Percentiles rank a stretch among this genome's conserved stretches.
Conservation (phyloP, 2,329 filamentous ascomycete genomes). For the Xylaria digitata region DNA sequence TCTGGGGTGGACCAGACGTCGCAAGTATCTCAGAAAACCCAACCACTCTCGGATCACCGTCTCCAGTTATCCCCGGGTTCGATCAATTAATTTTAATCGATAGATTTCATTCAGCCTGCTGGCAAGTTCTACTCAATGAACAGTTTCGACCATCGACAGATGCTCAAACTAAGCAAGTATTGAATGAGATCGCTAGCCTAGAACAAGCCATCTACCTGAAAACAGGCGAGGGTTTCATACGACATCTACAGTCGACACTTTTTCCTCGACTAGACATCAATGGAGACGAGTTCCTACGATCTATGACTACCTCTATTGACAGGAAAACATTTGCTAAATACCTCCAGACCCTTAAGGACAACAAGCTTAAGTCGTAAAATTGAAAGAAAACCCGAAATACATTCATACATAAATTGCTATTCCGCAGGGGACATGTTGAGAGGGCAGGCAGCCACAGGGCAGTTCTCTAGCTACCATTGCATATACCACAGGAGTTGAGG, state of each 20-base stretch:
- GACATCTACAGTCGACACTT: conserved; percentile 71
- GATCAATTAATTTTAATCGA: conserved; percentile 85
- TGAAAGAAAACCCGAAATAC: neutral
- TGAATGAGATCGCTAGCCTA: conserved; percentile 86
- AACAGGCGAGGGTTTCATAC: conserved; percentile 83
- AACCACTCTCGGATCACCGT: conserved; percentile 60
- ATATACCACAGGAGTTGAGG: conserved; percentile 48
- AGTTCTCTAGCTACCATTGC: conserved; percentile 42
- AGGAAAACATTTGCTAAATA: conserved; percentile 73
- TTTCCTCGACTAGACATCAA: conserved; percentile 74
- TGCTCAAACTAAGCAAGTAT: conserved; percentile 86
- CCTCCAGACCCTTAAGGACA: conserved; percentile 68
- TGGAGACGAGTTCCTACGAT: conserved; percentile 68
- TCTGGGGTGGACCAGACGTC: conserved; percentile 91
- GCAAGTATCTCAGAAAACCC: conserved; percentile 66
- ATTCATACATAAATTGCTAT: conserved; percentile 8
- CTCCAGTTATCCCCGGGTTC: conserved; percentile 82
- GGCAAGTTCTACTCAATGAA: conserved; percentile 84
- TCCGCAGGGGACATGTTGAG: conserved; percentile 15
- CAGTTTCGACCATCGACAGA: conserved; percentile 83
- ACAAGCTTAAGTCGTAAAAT: conserved; percentile 33
- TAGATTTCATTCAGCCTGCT: conserved; percentile 88
- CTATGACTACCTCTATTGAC: conserved; percentile 68
- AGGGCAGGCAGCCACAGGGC: conserved; percentile 27
- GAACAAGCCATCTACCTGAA: conserved; percentile 93